Evolutionary conservation across 1,284 basidiomycete species (phyloP), one percentile per base, ranked within the genome.

Genomic region (Vanrija sp.): DNA sequence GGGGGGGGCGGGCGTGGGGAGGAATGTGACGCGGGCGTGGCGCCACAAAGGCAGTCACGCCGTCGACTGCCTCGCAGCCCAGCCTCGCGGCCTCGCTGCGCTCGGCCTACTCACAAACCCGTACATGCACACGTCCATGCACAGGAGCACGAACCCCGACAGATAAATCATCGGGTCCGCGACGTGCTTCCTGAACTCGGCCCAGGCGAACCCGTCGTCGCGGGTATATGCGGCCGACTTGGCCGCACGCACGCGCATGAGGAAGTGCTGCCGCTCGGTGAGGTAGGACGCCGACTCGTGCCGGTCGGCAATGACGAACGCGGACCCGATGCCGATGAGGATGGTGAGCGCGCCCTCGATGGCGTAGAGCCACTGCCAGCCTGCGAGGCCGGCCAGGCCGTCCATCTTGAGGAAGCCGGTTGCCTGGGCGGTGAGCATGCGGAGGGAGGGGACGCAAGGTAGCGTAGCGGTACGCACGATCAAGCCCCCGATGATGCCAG

Each of bases 401-500:
- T 53, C 42, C 52, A 53, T 53, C 42, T 53, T 53, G 24, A 53
- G 47, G 35, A 53, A 47, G 6, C 52, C 52, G 0, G 52, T 45
- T 2, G 52, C 52, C 39, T 41, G 16, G 22, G 22, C 4, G 2
- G 18, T 22, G 8, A 22, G 18, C 22, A 12, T 8, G 19, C 8
- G n/a, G 9, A 10, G 38, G 2, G 38, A 7, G 3, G 19, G n/a
- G 41, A 22, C 25, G 25, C n/a, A n/a, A n/a, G n/a, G n/a, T n/a
- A n/a, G n/a, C n/a, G n/a, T n/a, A n/a, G n/a, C 25, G 8, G 25
- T 15, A 44, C 42, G 23, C 23, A 44, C 61, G 19, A 65, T 43
- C 3, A 75, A 56, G 7, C 71, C 69, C 18, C 69, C 70, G 10
- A 71, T 52, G 1, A 60, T 62, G 3, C 68, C 65, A 3, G 57